Percentiles rank a stretch among this genome's conserved stretches.
Conservation (phyloP, 2,329 filamentous ascomycete genomes). For the Dactylellina parvicollis region DNA sequence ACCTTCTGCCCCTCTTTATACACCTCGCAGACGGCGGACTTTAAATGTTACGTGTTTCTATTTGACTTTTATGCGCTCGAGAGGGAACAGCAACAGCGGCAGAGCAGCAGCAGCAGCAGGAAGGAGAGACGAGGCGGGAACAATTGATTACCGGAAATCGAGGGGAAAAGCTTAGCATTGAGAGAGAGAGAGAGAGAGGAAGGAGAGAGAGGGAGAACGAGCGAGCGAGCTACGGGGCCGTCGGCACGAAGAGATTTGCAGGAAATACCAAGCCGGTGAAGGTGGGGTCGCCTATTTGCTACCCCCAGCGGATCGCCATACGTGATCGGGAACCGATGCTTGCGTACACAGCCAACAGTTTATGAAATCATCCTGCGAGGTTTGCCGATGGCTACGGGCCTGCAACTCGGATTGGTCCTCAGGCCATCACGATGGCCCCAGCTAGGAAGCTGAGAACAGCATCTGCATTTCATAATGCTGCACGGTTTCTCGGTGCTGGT, state of each 20-base stretch:
- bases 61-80: constrained; percentile 1
- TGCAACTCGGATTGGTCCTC: constrained; percentile 21
- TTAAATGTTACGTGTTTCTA: constrained; percentile 17
- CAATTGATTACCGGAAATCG: constrained; percentile 7
- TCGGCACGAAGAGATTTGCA: constrained; percentile 1
- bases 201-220: not conserved
- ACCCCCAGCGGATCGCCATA: constrained; percentile 44
- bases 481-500: constrained; percentile 9
- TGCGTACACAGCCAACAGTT: constrained; percentile 17
- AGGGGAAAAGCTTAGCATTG: constrained; percentile 50
- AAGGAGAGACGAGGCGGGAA: not conserved
- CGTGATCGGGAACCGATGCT: constrained; percentile 48
- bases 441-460: constrained; percentile 6
- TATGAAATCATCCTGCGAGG: constrained; percentile 1
- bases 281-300: constrained; percentile 44
- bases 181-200: no score
- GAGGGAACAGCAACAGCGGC: not conserved
- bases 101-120: not conserved
- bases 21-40: constrained; percentile 3
- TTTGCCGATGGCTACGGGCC: constrained; percentile 5
- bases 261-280: constrained; percentile 12
- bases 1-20: constrained; percentile 36
- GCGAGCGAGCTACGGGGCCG: constrained; percentile 17
- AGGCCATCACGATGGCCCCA: not conserved
- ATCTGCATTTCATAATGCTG: constrained; percentile 1